Evolutionary conservation across 495 filamentous ascomycete species (phyloP).

Genomic region (Glonium stellatum): DNA sequence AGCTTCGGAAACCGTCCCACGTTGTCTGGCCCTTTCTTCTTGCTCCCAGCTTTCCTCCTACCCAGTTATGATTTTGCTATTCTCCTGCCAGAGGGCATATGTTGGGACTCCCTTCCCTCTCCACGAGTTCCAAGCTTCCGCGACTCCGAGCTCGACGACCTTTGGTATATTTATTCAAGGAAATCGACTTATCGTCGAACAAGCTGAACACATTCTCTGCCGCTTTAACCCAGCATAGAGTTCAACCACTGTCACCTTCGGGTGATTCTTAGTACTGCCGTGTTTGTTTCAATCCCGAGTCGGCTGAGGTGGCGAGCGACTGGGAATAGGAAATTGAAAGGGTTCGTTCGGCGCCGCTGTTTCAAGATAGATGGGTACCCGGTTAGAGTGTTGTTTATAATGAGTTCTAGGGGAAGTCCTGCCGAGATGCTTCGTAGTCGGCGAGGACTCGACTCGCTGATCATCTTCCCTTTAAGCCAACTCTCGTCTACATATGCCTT

Average conservation of each 20-base stretch:
- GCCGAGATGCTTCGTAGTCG: neutral
- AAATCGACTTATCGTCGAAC: slow-evolving; percentile 43
- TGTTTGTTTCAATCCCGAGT: slow-evolving; percentile 26
- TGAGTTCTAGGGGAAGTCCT: slow-evolving; percentile 3
- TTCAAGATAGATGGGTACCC: slow-evolving; percentile 15
- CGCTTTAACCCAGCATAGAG: slow-evolving; percentile 31
- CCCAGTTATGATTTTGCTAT: no score
- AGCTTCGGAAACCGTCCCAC: no score
- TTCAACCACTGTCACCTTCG: slow-evolving; percentile 30
- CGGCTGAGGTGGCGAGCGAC: slow-evolving; percentile 15
- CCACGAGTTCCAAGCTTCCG: neutral
- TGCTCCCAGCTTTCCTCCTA: no score
- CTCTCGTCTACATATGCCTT: slow-evolving; percentile 29
- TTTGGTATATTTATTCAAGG: slow-evolving; percentile 31
- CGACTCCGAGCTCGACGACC: slow-evolving; percentile 2
- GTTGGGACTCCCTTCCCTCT: no score
- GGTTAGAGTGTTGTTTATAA: slow-evolving; percentile 14
- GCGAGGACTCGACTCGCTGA: slow-evolving; percentile 5
- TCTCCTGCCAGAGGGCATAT: no score
- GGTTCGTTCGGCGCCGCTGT: slow-evolving; percentile 11
- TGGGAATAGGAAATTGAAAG: neutral
- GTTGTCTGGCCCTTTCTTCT: no score
- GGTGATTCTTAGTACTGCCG: slow-evolving; percentile 8
- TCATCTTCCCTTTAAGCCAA: slow-evolving; percentile 5
- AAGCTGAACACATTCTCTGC: slow-evolving; percentile 44